A percentile compares a stretch with the other conserved stretches of the same genome.
Conservation (phyloP, 208 protist genomes). For the Endotrypanum monterogeii region DNA sequence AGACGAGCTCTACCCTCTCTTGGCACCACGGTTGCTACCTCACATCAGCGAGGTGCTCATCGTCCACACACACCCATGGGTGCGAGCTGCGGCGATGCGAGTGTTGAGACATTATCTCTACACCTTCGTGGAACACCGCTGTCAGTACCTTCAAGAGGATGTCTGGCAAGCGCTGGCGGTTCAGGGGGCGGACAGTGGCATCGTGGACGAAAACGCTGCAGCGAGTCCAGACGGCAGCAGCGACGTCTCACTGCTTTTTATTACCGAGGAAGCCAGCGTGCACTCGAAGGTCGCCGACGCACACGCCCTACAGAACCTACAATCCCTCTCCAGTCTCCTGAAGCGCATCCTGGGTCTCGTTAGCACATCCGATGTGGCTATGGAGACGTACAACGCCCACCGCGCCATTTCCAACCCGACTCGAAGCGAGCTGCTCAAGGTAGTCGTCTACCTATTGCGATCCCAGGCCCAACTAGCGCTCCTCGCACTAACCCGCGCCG, state of each 20-base stretch:
- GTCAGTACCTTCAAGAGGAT: slow-evolving; percentile 51
- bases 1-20: slow-evolving; percentile 46
- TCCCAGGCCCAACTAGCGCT: slow-evolving; percentile 42
- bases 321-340: slow-evolving; percentile 29
- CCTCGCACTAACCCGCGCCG: slow-evolving; percentile 36
- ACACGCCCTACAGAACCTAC: slow-evolving; percentile 17
- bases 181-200: slow-evolving; percentile 6
- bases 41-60: slow-evolving; percentile 49
- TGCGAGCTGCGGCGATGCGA: slow-evolving; percentile 71
- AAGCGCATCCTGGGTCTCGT: slow-evolving; percentile 62
- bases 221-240: not conserved
- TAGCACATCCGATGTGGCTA: slow-evolving; percentile 69
- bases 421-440: slow-evolving; percentile 66
- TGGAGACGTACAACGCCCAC: slow-evolving; percentile 80
- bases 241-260: slow-evolving; percentile 3
- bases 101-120: slow-evolving; percentile 80
- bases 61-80: slow-evolving; percentile 83
- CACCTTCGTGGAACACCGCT: slow-evolving; percentile 62
- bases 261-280: not conserved
- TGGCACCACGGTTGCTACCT: slow-evolving; percentile 45
- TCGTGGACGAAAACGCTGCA: not conserved
- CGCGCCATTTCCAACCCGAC: slow-evolving; percentile 65
- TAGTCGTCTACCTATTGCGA: slow-evolving; percentile 67
- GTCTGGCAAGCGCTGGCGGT: slow-evolving; percentile 23
- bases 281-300: slow-evolving; percentile 10